phyloP scores from a whole-genome alignment of 2,329 filamentous ascomycete genomes.

The Cercospora zeae-maydis region DNA sequence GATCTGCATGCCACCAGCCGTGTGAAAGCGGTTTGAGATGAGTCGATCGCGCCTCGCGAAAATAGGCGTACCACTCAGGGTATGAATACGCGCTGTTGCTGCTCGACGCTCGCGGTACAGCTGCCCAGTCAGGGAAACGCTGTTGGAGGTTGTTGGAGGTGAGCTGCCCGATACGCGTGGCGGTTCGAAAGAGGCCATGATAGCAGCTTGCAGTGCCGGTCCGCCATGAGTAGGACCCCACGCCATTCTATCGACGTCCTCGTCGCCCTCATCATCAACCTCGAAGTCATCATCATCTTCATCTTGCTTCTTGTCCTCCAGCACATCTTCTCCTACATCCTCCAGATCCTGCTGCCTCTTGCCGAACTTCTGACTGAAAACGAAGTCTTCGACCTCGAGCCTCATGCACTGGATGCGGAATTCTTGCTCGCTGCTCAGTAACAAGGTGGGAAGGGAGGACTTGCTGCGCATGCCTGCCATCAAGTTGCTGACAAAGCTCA shows the following conservation, averaged over 20 bases:
- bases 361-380: background rate
- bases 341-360: background rate
- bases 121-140: background rate
- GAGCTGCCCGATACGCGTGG: background rate
- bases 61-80: background rate
- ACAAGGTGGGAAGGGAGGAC: background rate
- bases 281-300: background rate
- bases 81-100: background rate
- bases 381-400: constrained; percentile 1
- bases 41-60: background rate
- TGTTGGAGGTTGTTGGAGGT: background rate
- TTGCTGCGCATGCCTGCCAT: constrained; percentile 19
- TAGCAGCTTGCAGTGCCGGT: background rate
- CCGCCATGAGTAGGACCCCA: background rate
- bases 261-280: background rate
- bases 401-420: constrained; percentile 1
- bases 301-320: background rate
- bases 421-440: constrained; percentile 1
- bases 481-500: constrained; percentile 23
- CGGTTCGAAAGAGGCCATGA: background rate
- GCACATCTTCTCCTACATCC: background rate
- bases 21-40: background rate
- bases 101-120: background rate
- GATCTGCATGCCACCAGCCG: background rate
- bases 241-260: background rate